Conservation (phyloP, 2,329 filamentous ascomycete genomes). For the Mycosphaerelloides madeirae region DNA sequence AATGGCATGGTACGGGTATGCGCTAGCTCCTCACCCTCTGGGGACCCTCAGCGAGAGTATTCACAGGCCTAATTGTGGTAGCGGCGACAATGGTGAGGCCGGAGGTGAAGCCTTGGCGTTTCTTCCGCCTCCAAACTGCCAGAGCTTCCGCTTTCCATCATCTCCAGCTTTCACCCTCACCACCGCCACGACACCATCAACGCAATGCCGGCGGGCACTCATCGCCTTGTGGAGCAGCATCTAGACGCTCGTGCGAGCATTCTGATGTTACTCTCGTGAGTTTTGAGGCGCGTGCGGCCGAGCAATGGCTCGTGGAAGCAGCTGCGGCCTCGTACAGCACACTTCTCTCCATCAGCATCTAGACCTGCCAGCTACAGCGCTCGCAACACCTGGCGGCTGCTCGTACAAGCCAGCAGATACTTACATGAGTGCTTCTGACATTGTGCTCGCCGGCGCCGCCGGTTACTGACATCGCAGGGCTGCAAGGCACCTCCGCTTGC, state of each 20-base stretch:
- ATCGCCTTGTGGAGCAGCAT: neutral
- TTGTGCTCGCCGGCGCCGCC: neutral
- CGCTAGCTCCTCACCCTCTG: neutral
- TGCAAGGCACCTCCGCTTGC: constrained; percentile 2
- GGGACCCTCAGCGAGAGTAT: neutral
- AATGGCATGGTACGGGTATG: neutral
- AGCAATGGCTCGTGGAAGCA: constrained; percentile 3
- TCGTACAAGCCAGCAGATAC: neutral
- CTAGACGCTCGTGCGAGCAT: constrained; percentile 1
- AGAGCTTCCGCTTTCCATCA: neutral
- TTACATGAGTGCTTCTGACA: neutral
- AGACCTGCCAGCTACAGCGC: neutral
- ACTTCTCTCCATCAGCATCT: neutral
- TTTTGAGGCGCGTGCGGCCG: constrained; percentile 1
- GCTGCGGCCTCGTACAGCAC: neutral
- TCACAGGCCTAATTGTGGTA: neutral
- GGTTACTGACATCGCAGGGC: neutral
- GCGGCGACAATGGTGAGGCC: neutral
- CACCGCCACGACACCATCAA: constrained; percentile 1
- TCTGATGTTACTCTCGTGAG: neutral
- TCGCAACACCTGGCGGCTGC: neutral
- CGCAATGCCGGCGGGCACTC: constrained; percentile 1
- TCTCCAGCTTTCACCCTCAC: neutral
- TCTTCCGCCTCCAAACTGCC: neutral
- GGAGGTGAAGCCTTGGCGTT: constrained; percentile 5